phyloP scores from a whole-genome alignment of 1,139 yeast species.

The Blastobotrys illinoisensis region DNA sequence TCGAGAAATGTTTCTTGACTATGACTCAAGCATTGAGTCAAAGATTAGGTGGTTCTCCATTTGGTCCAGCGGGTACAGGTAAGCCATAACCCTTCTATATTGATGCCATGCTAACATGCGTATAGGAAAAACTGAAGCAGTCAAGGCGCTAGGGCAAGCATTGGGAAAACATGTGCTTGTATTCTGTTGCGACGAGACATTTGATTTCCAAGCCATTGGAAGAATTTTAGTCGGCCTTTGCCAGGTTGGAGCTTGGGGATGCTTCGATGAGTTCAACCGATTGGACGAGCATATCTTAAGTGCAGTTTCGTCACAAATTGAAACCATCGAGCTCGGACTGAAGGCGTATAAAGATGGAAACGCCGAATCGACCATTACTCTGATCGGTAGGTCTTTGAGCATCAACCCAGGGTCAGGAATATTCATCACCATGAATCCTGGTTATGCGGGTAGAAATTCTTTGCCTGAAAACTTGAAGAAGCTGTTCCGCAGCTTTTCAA shows the following conservation, averaged over 20 bases:
- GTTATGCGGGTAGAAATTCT: conserved; percentile 73
- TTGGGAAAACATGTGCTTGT: conserved; percentile 80
- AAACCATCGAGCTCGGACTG: conserved; percentile 50
- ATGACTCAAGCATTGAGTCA: conserved; percentile 73
- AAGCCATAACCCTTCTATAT: background rate
- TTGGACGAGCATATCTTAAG: conserved; percentile 67
- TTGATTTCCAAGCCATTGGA: conserved; percentile 76
- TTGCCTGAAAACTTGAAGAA: conserved; percentile 85
- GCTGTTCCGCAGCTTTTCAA: conserved; percentile 68
- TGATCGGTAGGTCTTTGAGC: conserved; percentile 43
- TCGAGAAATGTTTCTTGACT: conserved; percentile 58
- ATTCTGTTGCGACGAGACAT: conserved; percentile 86
- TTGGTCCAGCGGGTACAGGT: conserved; percentile 98
- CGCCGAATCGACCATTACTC: conserved; percentile 33
- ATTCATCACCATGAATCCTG: conserved; percentile 90
- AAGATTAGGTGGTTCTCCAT: conserved; percentile 81
- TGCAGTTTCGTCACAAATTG: conserved; percentile 81
- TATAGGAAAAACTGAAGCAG: conserved; percentile 67
- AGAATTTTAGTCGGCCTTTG: conserved; percentile 79
- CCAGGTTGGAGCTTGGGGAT: conserved; percentile 88
- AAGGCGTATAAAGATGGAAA: conserved; percentile 10
- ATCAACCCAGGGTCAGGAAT: conserved; percentile 54
- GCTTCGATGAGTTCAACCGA: conserved; percentile 93
- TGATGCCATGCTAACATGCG: background rate
- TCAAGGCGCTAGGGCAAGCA: conserved; percentile 76